phyloP scores from a whole-genome alignment of 305 asterid species.

The Fraxinus baroniana region DNA sequence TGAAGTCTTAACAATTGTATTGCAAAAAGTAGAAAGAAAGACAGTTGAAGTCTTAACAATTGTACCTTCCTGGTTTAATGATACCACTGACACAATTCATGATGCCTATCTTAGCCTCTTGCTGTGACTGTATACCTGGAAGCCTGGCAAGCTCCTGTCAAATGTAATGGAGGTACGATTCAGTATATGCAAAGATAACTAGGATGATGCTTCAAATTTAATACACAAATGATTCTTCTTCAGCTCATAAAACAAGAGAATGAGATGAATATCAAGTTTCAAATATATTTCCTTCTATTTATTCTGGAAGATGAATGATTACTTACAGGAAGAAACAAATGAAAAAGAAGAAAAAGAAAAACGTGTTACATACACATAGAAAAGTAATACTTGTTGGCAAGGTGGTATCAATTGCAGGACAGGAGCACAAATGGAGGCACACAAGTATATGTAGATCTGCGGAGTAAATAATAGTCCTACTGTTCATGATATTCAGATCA shows the following conservation, averaged over 20 bases:
- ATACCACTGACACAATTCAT: constrained; percentile 56
- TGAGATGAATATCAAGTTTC: constrained; percentile 1
- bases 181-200: constrained; percentile 1
- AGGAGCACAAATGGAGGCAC: constrained; percentile 2
- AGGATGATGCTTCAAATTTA: neutral
- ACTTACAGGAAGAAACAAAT: neutral
- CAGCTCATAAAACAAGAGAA: neutral
- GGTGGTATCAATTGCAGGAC: neutral
- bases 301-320: neutral
- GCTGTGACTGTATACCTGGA: constrained; percentile 46
- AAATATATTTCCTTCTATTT: neutral
- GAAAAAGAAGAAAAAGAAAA: neutral
- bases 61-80: constrained; percentile 69
- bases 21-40: neutral
- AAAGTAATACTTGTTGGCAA: neutral
- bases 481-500: neutral
- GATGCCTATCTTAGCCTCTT: constrained; percentile 51
- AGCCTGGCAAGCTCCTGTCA: constrained; percentile 50
- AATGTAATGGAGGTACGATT: constrained; percentile 15
- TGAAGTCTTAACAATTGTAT: neutral
- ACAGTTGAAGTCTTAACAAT: neutral
- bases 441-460: neutral
- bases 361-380: neutral
- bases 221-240: neutral
- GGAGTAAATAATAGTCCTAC: neutral